Evolutionary conservation across 805 yeast genomes (phyloP), one percentile per base, ranked within the genome.

Genomic region (Cyberlindnera americana): DNA sequence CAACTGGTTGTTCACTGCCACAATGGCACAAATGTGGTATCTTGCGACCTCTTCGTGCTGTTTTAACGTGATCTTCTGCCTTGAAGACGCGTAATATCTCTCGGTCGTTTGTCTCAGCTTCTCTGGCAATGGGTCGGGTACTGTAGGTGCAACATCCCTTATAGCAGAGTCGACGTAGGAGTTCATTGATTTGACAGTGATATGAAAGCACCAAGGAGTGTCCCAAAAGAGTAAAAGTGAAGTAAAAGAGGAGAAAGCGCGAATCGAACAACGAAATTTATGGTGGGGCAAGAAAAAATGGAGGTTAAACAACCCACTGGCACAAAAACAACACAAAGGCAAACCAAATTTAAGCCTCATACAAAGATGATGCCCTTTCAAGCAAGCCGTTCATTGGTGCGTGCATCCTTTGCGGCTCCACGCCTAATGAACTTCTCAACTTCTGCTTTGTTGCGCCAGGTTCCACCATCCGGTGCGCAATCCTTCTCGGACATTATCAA

Each of bases 41-140:
- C 91, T 64, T 2, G 87, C 88, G 2, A 73, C 64, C 47, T 83
- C 90, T 37, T 77, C 75, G 28, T 68, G 68, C 19, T 70, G 69
- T 12, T 75, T 70, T 17, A 83, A 56, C 3, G 61, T 56, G 43
- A 74, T 73, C 32, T 67, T 66, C 47, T 72, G 69, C 40, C 67
- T 75, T n/a, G 82, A 65, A 16, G 82, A 70, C 1, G 72, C 58
- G 45, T 64, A 72, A 56, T 54, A 62, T 62, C 15, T 66, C 54
- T 11, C 38, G 0, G 56, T 46, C 17, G 48, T 38, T 12, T 41
- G 48, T 11, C 67, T 51, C 22, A 78, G 54, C 29, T 62, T 57
- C 6, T 60, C 55, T 0, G 81, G 80, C 25, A 64, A 59, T 4
- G 70, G 68, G 3, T 66, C 73, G 1, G 64, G 52, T n/a, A 66